Evolutionary conservation across 148 eudicot species (phyloP).

Genomic region (Amaranthus hypochondriacus): DNA sequence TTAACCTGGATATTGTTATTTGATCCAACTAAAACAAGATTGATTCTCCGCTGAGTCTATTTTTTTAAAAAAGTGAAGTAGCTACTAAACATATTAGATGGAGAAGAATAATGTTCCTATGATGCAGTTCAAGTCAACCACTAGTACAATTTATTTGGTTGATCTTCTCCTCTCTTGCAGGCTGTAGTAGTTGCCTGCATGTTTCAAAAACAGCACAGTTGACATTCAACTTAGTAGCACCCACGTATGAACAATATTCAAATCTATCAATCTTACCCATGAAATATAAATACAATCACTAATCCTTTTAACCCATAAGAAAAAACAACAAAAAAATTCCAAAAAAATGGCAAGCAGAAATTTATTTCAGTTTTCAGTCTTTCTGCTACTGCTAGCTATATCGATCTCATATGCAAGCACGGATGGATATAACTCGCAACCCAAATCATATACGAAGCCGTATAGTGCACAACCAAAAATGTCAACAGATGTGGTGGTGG

Average conservation of each 20-base stretch:
- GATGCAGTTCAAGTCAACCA: too few species aligned
- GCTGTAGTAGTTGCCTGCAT: constrained; percentile 26
- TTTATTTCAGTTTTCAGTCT: constrained; percentile 31
- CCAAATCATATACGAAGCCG: constrained; percentile 11
- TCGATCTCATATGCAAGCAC: constrained; percentile 23
- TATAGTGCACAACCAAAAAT: constrained; percentile 17
- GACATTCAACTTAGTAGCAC: constrained; percentile 38
- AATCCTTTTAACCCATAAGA: constrained; percentile 1
- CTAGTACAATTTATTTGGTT: too few species aligned
- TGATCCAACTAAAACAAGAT: too few species aligned
- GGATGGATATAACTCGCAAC: constrained; percentile 15
- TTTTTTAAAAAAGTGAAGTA: too few species aligned
- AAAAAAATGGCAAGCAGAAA: constrained; percentile 40
- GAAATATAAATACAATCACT: constrained; percentile 25
- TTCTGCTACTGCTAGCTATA: constrained; percentile 26
- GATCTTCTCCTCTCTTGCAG: constrained; percentile 13
- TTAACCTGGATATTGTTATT: too few species aligned
- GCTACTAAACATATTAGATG: too few species aligned
- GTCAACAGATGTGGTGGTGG: constrained; percentile 41
- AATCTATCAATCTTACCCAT: background rate
- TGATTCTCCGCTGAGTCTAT: too few species aligned
- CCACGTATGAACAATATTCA: constrained; percentile 34
- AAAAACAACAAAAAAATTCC: background rate
- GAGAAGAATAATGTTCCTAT: too few species aligned
- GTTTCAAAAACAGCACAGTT: constrained; percentile 10